Conservation (phyloP, 495 filamentous ascomycete genomes). For the Tetracladium setigerum region DNA sequence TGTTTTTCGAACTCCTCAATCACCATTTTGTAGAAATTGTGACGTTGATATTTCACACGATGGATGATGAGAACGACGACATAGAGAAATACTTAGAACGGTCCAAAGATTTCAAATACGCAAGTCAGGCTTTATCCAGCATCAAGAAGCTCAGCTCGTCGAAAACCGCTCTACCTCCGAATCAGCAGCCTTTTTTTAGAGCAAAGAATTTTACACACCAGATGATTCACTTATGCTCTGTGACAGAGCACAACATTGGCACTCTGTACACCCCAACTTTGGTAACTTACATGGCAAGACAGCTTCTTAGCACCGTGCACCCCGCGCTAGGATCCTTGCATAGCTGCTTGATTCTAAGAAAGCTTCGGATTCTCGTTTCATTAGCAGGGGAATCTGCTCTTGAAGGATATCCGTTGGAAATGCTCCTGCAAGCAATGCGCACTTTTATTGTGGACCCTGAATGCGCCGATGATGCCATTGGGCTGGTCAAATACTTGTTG, state of each 20-base stretch:
- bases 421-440: conserved; percentile 74
- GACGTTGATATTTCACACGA: conserved; percentile 56
- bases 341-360: conserved; percentile 78
- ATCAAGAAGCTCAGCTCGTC: conserved; percentile 63
- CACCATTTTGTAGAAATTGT: conserved; percentile 70
- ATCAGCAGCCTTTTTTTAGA: conserved; percentile 81
- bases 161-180: conserved; percentile 50
- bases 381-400: conserved; percentile 64
- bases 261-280: conserved; percentile 71
- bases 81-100: conserved; percentile 66
- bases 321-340: conserved; percentile 83
- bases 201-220: conserved; percentile 65
- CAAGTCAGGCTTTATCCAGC: conserved; percentile 51
- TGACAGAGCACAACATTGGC: conserved; percentile 53
- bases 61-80: conserved; percentile 65
- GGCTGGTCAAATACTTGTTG: conserved; percentile 79
- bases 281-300: conserved; percentile 67
- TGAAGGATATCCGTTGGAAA: conserved; percentile 80
- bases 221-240: conserved; percentile 66
- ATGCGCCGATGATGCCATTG: conserved; percentile 89
- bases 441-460: conserved; percentile 72
- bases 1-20: conserved; percentile 51
- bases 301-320: conserved; percentile 71
- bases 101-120: conserved; percentile 46
- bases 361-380: conserved; percentile 72